Base-by-base conservation (phyloP, 345 rosid species). In the Linum trigynum region DNA sequence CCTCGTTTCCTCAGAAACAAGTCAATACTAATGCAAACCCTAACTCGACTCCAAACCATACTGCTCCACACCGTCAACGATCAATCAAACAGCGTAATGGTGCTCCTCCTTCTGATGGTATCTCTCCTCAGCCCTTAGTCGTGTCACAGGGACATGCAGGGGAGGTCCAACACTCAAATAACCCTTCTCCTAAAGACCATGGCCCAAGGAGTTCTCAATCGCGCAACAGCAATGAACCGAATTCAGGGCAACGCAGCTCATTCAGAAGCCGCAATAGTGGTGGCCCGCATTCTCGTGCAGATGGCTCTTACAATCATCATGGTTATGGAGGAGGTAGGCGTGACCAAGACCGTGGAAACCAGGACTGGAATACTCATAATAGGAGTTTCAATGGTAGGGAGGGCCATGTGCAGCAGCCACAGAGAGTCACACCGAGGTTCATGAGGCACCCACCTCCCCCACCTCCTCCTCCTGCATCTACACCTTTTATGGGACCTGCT, bases 241-340 rank as follows among this genome's bases (percentile, higher is more conserved):
- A 85, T 64, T 79, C 69, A 55, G 69, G 37, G 37, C 83, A 65
- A 7, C 91, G 88, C 48, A 88, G 75, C 75, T 81, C 94, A 3
- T 79, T 76, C 65, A 82, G 88, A 75, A 81, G 69, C 72, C 96
- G 85, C 38, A 84, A 84, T 23, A 23, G 32, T 71, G 67, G 80
- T 35, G 81, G 82, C 14, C 70, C 70, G 6, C 82, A 83, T 78
- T 59, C 77, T 4, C 81, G 85, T 41, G 84, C 80, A 55, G 81
- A 83, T 74, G 84, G 86, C 73, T 83, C 85, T 67, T 89, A 85
- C 70, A 82, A 86, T 76, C 86, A 84, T 57, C 85, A 84, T 57
- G 82, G 57, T 75, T 84, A 85, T 72, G 87, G 90, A 60, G 80
- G 84, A 60, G 80, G 84, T 63, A 81, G 95, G 76, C 92, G 90